Conservation (phyloP, 2,329 filamentous ascomycete species). For the Aschersonia sp. region DNA sequence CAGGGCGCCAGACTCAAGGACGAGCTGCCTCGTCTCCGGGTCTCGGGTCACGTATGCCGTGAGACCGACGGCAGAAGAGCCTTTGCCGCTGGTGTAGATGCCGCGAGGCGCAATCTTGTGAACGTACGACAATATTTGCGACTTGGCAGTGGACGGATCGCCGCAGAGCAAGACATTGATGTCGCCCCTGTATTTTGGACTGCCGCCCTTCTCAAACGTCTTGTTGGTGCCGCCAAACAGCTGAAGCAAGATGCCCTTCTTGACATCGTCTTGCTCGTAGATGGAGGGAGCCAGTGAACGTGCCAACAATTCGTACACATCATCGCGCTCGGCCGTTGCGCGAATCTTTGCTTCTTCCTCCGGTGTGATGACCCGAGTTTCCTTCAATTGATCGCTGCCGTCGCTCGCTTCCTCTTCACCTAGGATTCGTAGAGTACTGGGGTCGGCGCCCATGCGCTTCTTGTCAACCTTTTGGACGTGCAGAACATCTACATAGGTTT, state of each 20-base stretch:
- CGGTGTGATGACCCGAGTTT: conserved; percentile 66
- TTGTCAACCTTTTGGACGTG: conserved; percentile 96
- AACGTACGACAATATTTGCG: conserved; percentile 83
- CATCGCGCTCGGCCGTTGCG: conserved; percentile 60
- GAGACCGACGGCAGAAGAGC: conserved; percentile 67
- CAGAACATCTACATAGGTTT: conserved; percentile 90
- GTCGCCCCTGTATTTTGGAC: conserved; percentile 88
- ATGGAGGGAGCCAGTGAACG: conserved; percentile 87
- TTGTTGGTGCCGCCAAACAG: conserved; percentile 98
- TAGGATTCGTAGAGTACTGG: conserved; percentile 72
- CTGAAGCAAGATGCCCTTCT: conserved; percentile 94
- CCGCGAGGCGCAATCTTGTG: conserved; percentile 92
- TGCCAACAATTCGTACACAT: conserved; percentile 86
- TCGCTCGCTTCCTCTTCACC: conserved; percentile 51
- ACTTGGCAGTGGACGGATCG: conserved; percentile 93
- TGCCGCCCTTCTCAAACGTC: conserved; percentile 90
- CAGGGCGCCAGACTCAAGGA: conserved; percentile 65
- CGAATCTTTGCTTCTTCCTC: conserved; percentile 87
- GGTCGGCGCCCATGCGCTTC: conserved; percentile 82
- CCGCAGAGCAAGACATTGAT: conserved; percentile 95
- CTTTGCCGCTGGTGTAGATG: conserved; percentile 70
- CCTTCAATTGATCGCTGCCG: conserved; percentile 63
- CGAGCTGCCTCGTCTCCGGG: conserved; percentile 65
- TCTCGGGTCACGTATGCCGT: conserved; percentile 72
- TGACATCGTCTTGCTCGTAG: conserved; percentile 96